A percentile compares a stretch with the other conserved stretches of the same genome.
These are phyloP conservation scores for Pneumocystis jirovecii DNA, from an alignment of 1,139 yeast genomes.

Conservation along the genomic window DNA sequence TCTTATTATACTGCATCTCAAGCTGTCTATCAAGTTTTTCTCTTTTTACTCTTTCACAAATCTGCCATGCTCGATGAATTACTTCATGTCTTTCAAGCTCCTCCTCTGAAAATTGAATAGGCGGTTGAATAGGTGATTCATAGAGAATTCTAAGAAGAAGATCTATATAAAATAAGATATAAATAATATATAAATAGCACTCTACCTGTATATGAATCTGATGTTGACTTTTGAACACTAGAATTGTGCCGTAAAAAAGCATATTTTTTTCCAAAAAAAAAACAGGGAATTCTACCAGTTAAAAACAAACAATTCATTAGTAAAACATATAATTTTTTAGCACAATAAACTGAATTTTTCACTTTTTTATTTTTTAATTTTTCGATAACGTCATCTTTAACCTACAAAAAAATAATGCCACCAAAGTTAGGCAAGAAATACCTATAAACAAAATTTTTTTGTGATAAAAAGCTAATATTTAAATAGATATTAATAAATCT, in stretches of 20 bases:
- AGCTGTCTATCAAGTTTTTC: constrained; percentile 35
- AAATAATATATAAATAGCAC: background rate
- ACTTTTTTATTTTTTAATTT: background rate
- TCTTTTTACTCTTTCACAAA: constrained; percentile 39
- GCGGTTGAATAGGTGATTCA: background rate
- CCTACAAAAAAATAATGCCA: background rate
- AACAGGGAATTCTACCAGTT: background rate
- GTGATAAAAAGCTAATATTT: constrained; percentile 13
- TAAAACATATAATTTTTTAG: background rate
- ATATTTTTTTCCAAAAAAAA: background rate
- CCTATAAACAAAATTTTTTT: background rate
- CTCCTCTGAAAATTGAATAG: constrained; percentile 53
- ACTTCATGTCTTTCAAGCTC: constrained; percentile 76
- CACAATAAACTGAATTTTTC: background rate
- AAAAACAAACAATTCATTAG: background rate
- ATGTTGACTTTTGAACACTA: background rate
- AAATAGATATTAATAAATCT: constrained; percentile 22
- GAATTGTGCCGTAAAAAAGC: background rate
- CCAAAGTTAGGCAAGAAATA: background rate
- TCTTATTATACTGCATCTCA: constrained; percentile 48
- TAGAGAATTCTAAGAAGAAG: background rate
- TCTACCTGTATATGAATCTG: background rate
- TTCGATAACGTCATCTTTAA: background rate
- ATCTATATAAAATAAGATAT: background rate
- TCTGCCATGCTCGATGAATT: constrained; percentile 70